Conservation (phyloP, 257 asterid species). For the Capsicum rhomboideum region DNA sequence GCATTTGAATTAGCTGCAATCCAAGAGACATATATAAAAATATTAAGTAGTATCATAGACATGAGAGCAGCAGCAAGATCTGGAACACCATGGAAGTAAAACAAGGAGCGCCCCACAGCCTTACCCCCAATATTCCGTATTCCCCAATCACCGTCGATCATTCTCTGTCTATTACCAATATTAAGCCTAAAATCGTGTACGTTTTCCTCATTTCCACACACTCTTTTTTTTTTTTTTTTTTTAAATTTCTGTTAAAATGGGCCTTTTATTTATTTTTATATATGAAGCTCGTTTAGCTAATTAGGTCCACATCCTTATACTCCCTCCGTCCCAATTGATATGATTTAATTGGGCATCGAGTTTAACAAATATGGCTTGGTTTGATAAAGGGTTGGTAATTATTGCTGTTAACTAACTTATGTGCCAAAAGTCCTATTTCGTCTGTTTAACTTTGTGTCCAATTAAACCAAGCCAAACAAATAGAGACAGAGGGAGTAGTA, state of each 20-base stretch:
- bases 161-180: conserved; percentile 56
- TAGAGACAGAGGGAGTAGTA: too few species aligned
- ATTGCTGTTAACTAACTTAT: too few species aligned
- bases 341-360: too few species aligned
- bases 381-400: too few species aligned
- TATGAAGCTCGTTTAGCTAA: neutral
- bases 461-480: too few species aligned
- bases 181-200: conserved; percentile 75
- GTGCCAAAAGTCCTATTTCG: too few species aligned
- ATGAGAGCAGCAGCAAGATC: conserved; percentile 36
- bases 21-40: neutral
- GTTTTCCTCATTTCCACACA: neutral
- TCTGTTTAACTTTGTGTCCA: too few species aligned
- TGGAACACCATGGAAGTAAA: conserved; percentile 80
- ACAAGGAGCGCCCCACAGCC: conserved; percentile 31
- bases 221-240: too few species aligned
- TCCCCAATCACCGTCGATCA: conserved; percentile 65
- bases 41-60: neutral
- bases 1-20: neutral
- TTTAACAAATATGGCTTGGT: too few species aligned
- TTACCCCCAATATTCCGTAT: conserved; percentile 53
- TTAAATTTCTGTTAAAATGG: too few species aligned
- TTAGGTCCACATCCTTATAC: neutral
- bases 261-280: too few species aligned
- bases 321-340: too few species aligned